A percentile compares a stretch with the other conserved stretches of the same genome.
Evolutionary conservation across 2,329 filamentous ascomycete genomes (phyloP).

Genomic region (Fusarium humuli): DNA sequence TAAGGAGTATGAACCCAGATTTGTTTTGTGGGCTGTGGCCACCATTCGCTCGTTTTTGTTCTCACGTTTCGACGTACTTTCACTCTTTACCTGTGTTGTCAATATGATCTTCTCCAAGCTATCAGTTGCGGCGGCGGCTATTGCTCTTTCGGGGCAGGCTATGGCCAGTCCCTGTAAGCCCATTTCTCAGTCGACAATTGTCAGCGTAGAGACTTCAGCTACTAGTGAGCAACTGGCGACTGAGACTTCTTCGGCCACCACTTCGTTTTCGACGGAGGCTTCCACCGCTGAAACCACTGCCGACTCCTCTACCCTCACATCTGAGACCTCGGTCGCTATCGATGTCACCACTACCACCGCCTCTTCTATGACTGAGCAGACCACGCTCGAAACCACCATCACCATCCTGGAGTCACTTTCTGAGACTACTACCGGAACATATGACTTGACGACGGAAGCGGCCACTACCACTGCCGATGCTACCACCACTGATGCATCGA

Average conservation of each 20-base stretch:
- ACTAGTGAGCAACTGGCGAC: background rate
- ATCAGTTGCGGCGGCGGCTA: background rate
- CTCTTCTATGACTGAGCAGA: background rate
- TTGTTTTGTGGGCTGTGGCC: no score
- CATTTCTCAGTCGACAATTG: background rate
- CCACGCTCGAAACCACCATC: background rate
- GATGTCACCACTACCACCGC: accelerated
- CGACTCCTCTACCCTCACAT: background rate
- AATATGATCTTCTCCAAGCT: constrained; percentile 15
- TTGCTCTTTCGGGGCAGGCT: background rate
- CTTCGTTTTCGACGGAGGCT: constrained; percentile 46
- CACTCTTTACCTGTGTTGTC: background rate
- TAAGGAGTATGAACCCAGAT: background rate
- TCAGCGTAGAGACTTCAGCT: background rate
- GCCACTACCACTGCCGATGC: background rate
- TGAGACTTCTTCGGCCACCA: background rate
- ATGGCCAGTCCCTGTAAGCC: background rate
- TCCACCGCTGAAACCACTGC: background rate
- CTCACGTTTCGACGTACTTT: background rate
- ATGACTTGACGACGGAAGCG: background rate
- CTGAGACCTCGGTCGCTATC: background rate
- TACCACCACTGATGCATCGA: background rate
- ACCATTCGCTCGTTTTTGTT: background rate
- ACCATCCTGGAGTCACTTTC: background rate
- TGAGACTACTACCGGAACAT: background rate